These are phyloP conservation scores for Evernia prunastri DNA, from an alignment of 495 filamentous ascomycete genomes.

Conservation along the genomic window DNA sequence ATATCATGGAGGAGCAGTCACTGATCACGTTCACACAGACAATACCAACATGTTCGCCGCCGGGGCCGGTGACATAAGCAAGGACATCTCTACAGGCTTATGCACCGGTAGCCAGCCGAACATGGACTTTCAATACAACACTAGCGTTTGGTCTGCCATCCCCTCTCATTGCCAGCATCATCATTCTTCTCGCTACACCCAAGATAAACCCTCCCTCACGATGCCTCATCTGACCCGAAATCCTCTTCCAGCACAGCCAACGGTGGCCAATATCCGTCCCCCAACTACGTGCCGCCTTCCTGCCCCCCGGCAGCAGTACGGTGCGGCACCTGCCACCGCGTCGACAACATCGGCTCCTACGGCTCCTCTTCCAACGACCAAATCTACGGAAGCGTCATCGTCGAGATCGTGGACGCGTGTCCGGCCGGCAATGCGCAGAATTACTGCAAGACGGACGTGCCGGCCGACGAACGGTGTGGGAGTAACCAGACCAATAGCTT, in stretches of 20 bases:
- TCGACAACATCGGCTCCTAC: slow-evolving; percentile 16
- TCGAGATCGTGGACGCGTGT: slow-evolving; percentile 23
- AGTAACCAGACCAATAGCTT: slow-evolving; percentile 15
- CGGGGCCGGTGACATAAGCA: slow-evolving; percentile 22
- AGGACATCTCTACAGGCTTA: slow-evolving; percentile 16
- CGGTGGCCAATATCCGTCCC: slow-evolving; percentile 9
- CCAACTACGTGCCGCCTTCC: slow-evolving; percentile 13
- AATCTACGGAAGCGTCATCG: slow-evolving; percentile 17
- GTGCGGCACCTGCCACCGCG: slow-evolving; percentile 20
- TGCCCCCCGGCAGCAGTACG: slow-evolving; percentile 14
- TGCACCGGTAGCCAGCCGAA: slow-evolving; percentile 18
- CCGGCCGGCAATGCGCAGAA: slow-evolving; percentile 20
- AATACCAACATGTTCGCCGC: slow-evolving; percentile 15
- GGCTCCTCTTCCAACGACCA: slow-evolving; percentile 2
- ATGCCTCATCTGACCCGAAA: background rate
- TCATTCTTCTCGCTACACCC: background rate
- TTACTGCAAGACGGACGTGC: slow-evolving; percentile 20
- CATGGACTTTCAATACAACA: slow-evolving; percentile 13
- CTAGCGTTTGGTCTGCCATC: slow-evolving; percentile 15
- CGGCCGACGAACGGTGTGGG: slow-evolving; percentile 2
- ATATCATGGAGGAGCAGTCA: background rate
- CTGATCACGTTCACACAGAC: background rate
- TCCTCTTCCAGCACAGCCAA: background rate
- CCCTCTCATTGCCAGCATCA: background rate
- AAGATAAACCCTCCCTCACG: too few species aligned